Base-by-base conservation (phyloP, 495 filamentous ascomycete genomes). In the Aspergillus steynii region DNA sequence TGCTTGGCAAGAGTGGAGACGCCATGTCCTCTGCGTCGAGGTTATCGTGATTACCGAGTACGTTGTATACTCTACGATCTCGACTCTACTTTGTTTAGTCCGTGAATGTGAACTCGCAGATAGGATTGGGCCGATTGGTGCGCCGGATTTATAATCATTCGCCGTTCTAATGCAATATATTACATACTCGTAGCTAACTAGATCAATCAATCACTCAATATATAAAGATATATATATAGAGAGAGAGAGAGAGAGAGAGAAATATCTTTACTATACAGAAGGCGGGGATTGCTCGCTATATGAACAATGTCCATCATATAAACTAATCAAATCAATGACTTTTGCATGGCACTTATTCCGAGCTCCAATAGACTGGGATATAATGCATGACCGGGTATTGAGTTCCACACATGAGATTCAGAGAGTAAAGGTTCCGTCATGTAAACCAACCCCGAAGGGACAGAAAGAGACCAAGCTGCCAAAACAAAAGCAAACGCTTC, bases 1-100 rank as follows among this genome's bases (percentile, higher is more conserved):
- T 59, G 32, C 64, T 60, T 62, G 64, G 64, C 64, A 52, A 29
- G 32, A 62, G 56, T 62, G 57, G 63, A 48, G 56, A 46, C 47
- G 53, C 42, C 15, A 46, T 15, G 20, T 20, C 20, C 20, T 20
- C 20, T 20, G 20, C 20, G 20, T 20, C 20, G 20, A 46, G 42
- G 15, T 8, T 8, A 46, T 46, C 8, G 15, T 46, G 8, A 15
- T 8, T 49, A 49, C 47, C 2, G 10, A 7, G 47, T 49, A 49
- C 14, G 47, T 8, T 8, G 42, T 8, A 46, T 15, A 46, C 42
- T 20, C 20, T 20, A 20, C 20, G 20, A 20, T 20, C 20, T 20
- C 20, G 20, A 20, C 20, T 20, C 20, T 20, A 20, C 20, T 20
- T 20, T 20, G 20, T 20, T 20, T 20, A 20, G 20, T 20, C 20